Base-by-base conservation (phyloP, 2,329 filamentous ascomycete species). In the Aspergillus proliferans region DNA sequence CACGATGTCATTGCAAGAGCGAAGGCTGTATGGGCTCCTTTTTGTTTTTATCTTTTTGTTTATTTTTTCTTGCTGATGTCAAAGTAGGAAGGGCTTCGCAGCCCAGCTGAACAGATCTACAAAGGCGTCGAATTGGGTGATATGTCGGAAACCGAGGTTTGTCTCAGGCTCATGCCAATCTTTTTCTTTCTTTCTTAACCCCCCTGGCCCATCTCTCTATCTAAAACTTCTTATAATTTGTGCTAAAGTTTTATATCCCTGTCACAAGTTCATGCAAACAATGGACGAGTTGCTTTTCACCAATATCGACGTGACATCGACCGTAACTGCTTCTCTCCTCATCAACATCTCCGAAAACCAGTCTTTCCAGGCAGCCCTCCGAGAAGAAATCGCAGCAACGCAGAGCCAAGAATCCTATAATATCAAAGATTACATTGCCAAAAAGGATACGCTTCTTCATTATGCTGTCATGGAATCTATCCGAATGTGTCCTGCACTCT, bases 251-350 rank as follows among this genome's bases (percentile, higher is more conserved):
- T n/a, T 14, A 38, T 38, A 15, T 38, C 10, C 30, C 30, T 33
- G 30, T 33, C 14, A 38, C 14, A 12, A 38, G 34, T 38, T 38
- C 34, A 3, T 38, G 14, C 34, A 48, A 18, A 43, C 73, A 0
- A 52, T 75, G 7, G 72, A 75, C 49, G 73, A 75, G 55, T 64
- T 66, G 43, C 63, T 75, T 1, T 76, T 68, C 48, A 71, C 71
- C 1, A 75, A 75, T 49, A 58, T 75, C 1, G 73, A 76, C 49
- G 71, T 75, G 8, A 72, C 70, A 7, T 41, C 41, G 6, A 33
- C 30, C 7, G 39, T 39, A 10, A 22, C 43, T 15, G 36, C 34
- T 8, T 43, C 28, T 38, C 28, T 42, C n/a, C 36, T 49, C n/a
- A 41, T 28, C 14, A 10, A 19, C 14, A 12, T 38, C n/a, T 12